phyloP scores from a whole-genome alignment of 176 grass and related monocot species.

The Aegilops longissima region DNA sequence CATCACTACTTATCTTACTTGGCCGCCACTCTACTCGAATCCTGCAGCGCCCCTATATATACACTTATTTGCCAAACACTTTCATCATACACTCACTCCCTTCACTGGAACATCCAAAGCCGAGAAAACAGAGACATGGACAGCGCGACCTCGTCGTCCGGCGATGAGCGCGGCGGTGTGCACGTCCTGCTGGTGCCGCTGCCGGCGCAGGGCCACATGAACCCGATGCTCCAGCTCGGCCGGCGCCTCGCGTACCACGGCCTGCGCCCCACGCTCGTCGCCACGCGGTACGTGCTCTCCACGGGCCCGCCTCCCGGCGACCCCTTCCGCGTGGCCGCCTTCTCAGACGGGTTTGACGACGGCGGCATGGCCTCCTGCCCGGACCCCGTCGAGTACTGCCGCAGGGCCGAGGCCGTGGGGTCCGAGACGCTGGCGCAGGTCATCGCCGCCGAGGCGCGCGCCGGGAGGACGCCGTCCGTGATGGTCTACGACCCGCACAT shows the following conservation, averaged over 20 bases:
- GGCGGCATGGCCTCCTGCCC: not conserved
- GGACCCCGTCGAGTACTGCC: not conserved
- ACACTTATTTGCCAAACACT: too few relatives aligned
- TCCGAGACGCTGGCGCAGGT: slow-evolving; percentile 7
- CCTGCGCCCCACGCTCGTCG: too few relatives aligned
- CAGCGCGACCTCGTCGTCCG: too few relatives aligned
- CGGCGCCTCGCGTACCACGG: too few relatives aligned
- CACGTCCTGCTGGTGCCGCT: not conserved
- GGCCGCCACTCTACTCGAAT: too few relatives aligned
- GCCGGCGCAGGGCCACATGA: not conserved
- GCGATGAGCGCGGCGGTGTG: too few relatives aligned
- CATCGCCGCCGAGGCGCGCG: not conserved
- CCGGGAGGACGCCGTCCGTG: slow-evolving; percentile 1
- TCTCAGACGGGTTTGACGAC: slow-evolving; percentile 39
- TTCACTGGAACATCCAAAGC: too few relatives aligned
- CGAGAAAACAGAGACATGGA: too few relatives aligned
- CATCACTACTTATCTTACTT: too few relatives aligned
- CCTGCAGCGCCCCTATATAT: too few relatives aligned
- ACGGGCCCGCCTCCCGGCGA: not conserved
- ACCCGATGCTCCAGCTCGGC: too few relatives aligned
- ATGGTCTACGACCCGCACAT: slow-evolving; percentile 27
- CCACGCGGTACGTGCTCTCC: slow-evolving; percentile 12
- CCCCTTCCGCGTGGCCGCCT: slow-evolving; percentile 23
- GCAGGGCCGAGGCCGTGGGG: not conserved
- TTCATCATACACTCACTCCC: too few relatives aligned